Evolutionary conservation across 1,284 basidiomycete genomes (phyloP), one percentile per base, ranked within the genome.

Genomic region (Ceratobasidium sp.): DNA sequence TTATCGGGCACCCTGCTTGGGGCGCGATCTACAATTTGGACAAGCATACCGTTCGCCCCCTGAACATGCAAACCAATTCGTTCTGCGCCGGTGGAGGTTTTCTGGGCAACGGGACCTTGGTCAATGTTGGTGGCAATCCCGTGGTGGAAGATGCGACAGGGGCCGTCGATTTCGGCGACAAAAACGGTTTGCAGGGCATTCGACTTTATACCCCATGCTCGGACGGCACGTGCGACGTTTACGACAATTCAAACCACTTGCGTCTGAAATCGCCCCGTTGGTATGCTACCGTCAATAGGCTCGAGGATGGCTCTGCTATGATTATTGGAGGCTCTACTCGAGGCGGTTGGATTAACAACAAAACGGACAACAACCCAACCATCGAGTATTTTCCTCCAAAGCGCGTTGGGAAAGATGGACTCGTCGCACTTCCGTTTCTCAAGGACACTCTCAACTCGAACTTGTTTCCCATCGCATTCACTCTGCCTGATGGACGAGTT

Each of bases 11-110:
- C 76, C 89, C 91, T 16, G 92, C 92, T 2, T 94, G 92, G 92
- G 90, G 85, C 0, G 87, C 88, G 1, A 78, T 93, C 23, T 94
- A 89, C 79, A 87, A 93, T 79, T 81, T 93, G 72, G 79, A 87
- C 34, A 88, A 87, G 1, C 84, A 90, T 75, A 83, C 84, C 1
- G 83, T 92, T 67, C 86, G 83, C 45, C 87, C 92, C 46, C 82
- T 95, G 28, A 78, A 83, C 45, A 84, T 93, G 79, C 80, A 86
- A 76, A 92, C 91, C 0, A 94, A 95, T 79, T 93, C 91, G n/a
- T 95, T 94, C 81, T 95, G 93, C 78, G 93, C 93, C 5, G 91
- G 91, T 30, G 93, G 93, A 18, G 84, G 87, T 2, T 93, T 92
- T 80, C 80, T 92, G 39, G 79, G 87, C 50, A 92, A 92, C 75